phyloP scores from a whole-genome alignment of 768 basidiomycete genomes.

The Trametes punicea region DNA sequence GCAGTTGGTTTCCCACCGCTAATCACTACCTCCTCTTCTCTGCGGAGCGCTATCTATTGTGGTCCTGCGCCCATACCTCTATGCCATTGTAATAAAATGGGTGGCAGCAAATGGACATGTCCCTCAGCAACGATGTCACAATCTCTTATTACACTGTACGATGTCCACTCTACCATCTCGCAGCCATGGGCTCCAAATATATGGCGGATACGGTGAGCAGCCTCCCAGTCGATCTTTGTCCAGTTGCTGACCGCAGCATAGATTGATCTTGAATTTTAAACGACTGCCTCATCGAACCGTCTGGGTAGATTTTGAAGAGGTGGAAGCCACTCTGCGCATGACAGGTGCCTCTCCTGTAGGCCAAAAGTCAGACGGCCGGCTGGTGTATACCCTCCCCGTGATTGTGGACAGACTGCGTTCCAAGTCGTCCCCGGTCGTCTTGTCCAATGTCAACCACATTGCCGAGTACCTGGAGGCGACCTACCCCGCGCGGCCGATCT shows the following conservation, averaged over 20 bases:
- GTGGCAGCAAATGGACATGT: too few species aligned
- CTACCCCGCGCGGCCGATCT: constrained; percentile 67
- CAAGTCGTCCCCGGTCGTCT: constrained; percentile 43
- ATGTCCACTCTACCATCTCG: constrained; percentile 54
- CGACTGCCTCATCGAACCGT: constrained; percentile 64
- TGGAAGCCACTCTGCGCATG: constrained; percentile 55
- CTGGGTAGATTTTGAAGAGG: constrained; percentile 69
- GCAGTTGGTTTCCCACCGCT: background rate
- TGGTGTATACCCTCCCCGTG: constrained; percentile 67
- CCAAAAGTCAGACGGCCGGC: constrained; percentile 50
- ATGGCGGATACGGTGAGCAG: constrained; percentile 62
- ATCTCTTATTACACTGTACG: constrained; percentile 62
- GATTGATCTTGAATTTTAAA: constrained; percentile 77
- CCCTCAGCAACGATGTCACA: constrained; percentile 34
- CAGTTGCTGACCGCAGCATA: constrained; percentile 24
- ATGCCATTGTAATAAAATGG: background rate
- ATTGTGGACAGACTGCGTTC: constrained; percentile 57
- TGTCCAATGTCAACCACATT: constrained; percentile 60
- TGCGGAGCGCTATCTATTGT: background rate
- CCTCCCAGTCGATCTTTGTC: background rate
- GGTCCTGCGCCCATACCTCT: constrained; percentile 1
- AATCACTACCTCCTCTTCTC: constrained; percentile 3
- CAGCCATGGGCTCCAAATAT: constrained; percentile 77
- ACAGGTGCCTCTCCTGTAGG: constrained; percentile 60
- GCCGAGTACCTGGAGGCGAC: constrained; percentile 68